Base-by-base conservation (phyloP, 2,329 filamentous ascomycete species). In the Colletotrichum kahawae region DNA sequence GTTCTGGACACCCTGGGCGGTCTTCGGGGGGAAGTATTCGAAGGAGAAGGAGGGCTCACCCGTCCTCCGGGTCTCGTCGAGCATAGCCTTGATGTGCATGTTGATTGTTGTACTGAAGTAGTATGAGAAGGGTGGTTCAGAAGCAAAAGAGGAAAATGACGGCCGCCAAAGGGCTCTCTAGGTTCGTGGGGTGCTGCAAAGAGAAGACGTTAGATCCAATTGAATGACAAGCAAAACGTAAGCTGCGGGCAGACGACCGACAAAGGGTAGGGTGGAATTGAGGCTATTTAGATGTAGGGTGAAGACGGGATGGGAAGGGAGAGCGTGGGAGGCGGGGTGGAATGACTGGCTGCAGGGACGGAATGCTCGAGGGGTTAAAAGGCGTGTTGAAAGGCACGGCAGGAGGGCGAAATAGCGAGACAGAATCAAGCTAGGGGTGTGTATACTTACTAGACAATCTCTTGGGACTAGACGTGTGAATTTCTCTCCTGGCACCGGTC, bases 11-110 rank as follows among this genome's bases (percentile, higher is more conserved):
- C 97, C 97, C 87, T 97, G 95, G 13, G 95, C 94, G 9, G 97
- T 99, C 88, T 99, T 99, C 51, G 97, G 97, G 67, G 97, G 97
- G 87, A 99, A 99, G 90, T 98, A 99, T 85, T 99, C 97, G 88
- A 99, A 99, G 75, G 97, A 99, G 89, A 98, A 98, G 82, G 95
- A 97, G 73, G 96, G 94, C 81, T 94, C 91, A 83, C 93, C 92
- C 81, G 93, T 92, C 87, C 91, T 90, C 86, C 95, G 92, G 85
- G 96, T 93, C 80, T 96, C 94, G 79, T 91, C 89, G 81, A 99
- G 90, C 90, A 98, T 98, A 81, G 97, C 92, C 79, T 93, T 95
- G 90, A 99, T 96, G 87, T 98, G 97, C 96, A 99, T 98, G 78
- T 83, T 93, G 66, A 68, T 38, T 56, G 34, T 62, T 59, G 38